Evolutionary conservation across 352 stramenopile genomes (phyloP), one percentile per base, ranked within the genome.

Genomic region (Nothophytophthora sp.): DNA sequence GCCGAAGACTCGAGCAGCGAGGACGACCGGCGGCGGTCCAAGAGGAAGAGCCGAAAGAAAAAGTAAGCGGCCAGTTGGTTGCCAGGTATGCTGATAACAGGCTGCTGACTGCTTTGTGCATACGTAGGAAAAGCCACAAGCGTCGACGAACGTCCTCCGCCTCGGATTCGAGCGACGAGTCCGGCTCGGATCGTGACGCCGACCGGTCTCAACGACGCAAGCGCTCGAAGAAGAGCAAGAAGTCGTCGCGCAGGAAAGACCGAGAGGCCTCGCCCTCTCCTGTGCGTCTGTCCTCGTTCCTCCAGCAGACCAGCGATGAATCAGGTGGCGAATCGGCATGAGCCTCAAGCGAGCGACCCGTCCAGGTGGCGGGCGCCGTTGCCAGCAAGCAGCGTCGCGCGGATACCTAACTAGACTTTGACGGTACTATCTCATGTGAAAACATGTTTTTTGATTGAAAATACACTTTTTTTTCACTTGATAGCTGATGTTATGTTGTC

Each of bases 251-350:
- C 29, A 81, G 46, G 37, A 81, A 73, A 53, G 40, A 64, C 28
- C 56, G 56, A 38, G 67, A 80, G 34, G 60, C 43, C 28, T 91
- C 70, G 28, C 63, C 69, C 24, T 91, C 80, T 35, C 76, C 83
- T 24, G 65, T 92, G 57, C 77, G 86, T 23, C 74, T 98, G 19
- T 97, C 86, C 8, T 92, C 88, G n/a, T 98, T 98, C 60, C 91
- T 98, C 49, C 74, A 91, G 30, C 67, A 87, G 52, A 50, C 41
- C 12, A 76, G 41, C 50, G 58, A 60, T 23, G 40, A 65, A 7
- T 70, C 62, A 23, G 62, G 55, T 33, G 28, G 47, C 38, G 62
- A 55, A 20, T 63, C 36, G 35, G 57, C 59, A 9, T 67, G 59
- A 47, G 33, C 10, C n/a, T 38, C 49, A 23, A 55, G 50, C 22